Conservation (phyloP, 1,284 basidiomycete species). For the Coniferiporia sulphurascens region DNA sequence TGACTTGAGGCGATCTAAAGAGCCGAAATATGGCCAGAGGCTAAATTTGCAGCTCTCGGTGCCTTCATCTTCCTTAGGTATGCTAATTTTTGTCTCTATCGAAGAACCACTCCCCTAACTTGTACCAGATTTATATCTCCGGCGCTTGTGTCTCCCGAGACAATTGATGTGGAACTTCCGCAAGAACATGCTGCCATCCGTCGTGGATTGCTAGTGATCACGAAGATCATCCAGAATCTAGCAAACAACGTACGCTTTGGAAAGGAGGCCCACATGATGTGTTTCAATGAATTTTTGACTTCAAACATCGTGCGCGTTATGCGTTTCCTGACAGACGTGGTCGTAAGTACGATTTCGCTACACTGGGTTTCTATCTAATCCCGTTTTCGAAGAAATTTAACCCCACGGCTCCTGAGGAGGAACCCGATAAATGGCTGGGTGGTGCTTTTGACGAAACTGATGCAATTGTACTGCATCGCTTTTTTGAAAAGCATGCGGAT, state of each 20-base stretch:
- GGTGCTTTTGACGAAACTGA: conserved; percentile 77
- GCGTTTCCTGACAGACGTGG: conserved; percentile 76
- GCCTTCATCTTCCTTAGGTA: conserved; percentile 88
- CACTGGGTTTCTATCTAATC: conserved; percentile 1
- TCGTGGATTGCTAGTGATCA: conserved; percentile 78
- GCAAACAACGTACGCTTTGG: conserved; percentile 92
- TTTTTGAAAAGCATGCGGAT: conserved; percentile 77
- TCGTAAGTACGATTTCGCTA: conserved; percentile 42
- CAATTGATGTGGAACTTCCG: conserved; percentile 76
- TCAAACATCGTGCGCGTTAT: conserved; percentile 79
- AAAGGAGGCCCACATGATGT: conserved; percentile 82
- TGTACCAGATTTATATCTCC: conserved; percentile 69
- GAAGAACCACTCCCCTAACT: background rate
- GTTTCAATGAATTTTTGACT: conserved; percentile 74
- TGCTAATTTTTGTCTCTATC: conserved; percentile 19
- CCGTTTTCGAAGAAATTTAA: conserved; percentile 46
- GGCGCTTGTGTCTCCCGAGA: conserved; percentile 82
- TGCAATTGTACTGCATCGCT: conserved; percentile 75
- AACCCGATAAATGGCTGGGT: conserved; percentile 67
- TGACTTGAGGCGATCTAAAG: conserved; percentile 29
- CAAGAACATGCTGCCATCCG: conserved; percentile 56
- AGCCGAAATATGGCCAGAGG: conserved; percentile 71
- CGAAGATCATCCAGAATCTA: conserved; percentile 88
- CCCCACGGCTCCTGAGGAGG: conserved; percentile 44
- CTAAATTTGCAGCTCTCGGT: conserved; percentile 82